Percentiles rank a stretch among this genome's conserved stretches.
Conservation (phyloP, 129 eudicot genomes). For the Helichrysum umbraculigerum region DNA sequence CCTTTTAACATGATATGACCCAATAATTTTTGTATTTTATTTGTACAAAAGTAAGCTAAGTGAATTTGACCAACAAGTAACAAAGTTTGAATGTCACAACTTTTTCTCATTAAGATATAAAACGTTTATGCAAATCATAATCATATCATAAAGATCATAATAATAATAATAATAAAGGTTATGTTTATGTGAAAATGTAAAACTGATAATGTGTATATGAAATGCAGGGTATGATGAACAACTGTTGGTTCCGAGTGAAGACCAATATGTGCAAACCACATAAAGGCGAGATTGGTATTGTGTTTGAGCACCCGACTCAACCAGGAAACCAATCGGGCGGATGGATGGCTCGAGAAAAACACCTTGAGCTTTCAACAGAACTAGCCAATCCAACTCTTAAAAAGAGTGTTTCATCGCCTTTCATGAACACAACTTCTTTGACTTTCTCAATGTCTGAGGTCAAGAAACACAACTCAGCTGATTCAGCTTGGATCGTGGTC, state of each 20-base stretch:
- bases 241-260: constrained; percentile 94
- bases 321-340: constrained; percentile 94
- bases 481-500: constrained; percentile 96
- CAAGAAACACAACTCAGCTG: constrained; percentile 69
- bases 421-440: constrained; percentile 72
- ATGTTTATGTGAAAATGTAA: not conserved
- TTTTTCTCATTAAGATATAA: too few relatives aligned
- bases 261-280: constrained; percentile 94
- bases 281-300: constrained; percentile 87
- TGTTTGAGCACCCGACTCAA: constrained; percentile 98
- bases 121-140: too few relatives aligned
- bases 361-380: constrained; percentile 54
- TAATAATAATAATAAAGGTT: not conserved
- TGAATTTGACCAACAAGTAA: too few relatives aligned
- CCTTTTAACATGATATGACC: not conserved
- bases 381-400: constrained; percentile 45
- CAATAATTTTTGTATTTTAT: not conserved
- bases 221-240: constrained; percentile 96
- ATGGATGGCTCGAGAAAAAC: constrained; percentile 93
- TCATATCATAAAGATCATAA: too few relatives aligned
- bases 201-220: not conserved
- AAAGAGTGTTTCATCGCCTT: constrained; percentile 76
- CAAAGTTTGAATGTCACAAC: too few relatives aligned
- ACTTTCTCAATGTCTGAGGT: constrained; percentile 67
- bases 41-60: too few relatives aligned